Base-by-base conservation (phyloP, 2,329 filamentous ascomycete genomes). In the Dothidotthia symphoricarpi region DNA sequence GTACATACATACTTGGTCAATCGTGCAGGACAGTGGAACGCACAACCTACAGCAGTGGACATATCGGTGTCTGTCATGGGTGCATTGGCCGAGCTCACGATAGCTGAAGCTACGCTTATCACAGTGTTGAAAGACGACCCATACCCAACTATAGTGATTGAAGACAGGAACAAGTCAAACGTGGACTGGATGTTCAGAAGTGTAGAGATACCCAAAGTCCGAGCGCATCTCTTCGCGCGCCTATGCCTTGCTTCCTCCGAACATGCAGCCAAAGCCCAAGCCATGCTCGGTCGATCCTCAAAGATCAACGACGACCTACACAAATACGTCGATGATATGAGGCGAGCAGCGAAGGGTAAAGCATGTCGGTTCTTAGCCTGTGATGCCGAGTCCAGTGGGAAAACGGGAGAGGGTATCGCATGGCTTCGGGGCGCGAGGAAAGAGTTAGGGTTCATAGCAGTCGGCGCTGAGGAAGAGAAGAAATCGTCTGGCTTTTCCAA, bases 101-200 rank as follows among this genome's bases (percentile, higher is more conserved):
- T 93, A 22, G 88, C 90, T 2, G 91, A 96, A 68, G 90, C 90
- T 0, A 96, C 90, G 0, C 76, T 97, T 1, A 78, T 96, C 1
- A 88, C 88, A 0, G 88, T 97, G 1, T 67, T 95, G 33, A 97
- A 97, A 55, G 91, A 97, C 61, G 93, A 98, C 58, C 89, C 91
- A 0, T 97, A 96, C 59, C 85, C 91, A 1, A 82, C 85, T 2
- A 79, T 83, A 6, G 84, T 95, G 2, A 82, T 88, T 1, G 87
- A 95, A 56, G 81, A 84, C 39, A 78, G 90, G 31, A 94, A 95
- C 60, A 80, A 83, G 36, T 82, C 84, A 51, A 88, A 90, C 64
- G 88, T 80, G 45, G 91, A 97, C 51, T 98, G 91, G 91, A 97
- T 97, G 89, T 94, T 93, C 66, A 88, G 86, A 56, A 80, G 88